A percentile compares a stretch with the other conserved stretches of the same genome.
Evolutionary conservation across 176 grass and related monocot species (phyloP).

Genomic region (Calamus simplicifolius): DNA sequence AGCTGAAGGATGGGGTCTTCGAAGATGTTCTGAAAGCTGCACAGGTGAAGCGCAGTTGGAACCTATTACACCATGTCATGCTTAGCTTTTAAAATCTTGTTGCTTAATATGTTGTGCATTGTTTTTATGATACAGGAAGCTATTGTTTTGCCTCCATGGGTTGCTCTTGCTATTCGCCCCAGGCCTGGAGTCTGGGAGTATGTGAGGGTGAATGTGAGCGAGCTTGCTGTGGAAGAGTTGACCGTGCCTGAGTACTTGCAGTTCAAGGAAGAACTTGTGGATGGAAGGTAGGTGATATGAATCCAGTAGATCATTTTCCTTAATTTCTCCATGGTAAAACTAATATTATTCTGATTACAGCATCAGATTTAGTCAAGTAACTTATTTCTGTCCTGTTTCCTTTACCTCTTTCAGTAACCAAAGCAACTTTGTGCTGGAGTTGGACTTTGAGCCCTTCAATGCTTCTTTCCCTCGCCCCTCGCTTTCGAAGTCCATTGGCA

Average conservation of each 20-base stretch:
- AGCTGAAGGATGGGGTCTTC: too few species aligned
- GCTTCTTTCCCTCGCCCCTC: slow-evolving; percentile 92
- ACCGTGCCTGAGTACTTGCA: not conserved
- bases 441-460: slow-evolving; percentile 99
- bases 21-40: too few species aligned
- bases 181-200: slow-evolving; percentile 2
- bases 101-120: too few species aligned
- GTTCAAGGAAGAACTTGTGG: not conserved
- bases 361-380: too few species aligned
- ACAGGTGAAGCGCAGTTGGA: too few species aligned
- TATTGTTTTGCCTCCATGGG: not conserved
- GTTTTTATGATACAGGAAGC: too few species aligned
- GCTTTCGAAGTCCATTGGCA: slow-evolving; percentile 95
- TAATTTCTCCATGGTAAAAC: not conserved
- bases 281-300: not conserved
- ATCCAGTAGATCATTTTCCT: not conserved
- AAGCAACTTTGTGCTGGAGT: slow-evolving; percentile 72
- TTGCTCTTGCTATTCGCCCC: slow-evolving; percentile 4
- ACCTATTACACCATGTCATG: too few species aligned
- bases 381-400: slow-evolving; percentile 6
- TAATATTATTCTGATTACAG: too few species aligned
- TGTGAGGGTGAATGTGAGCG: not conserved
- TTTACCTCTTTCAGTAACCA: slow-evolving; percentile 14
- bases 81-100: too few species aligned
- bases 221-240: not conserved